Percentiles rank a stretch among this genome's conserved stretches.
Conservation (phyloP, 495 filamentous ascomycete genomes). For the Annulohypoxylon stygium region DNA sequence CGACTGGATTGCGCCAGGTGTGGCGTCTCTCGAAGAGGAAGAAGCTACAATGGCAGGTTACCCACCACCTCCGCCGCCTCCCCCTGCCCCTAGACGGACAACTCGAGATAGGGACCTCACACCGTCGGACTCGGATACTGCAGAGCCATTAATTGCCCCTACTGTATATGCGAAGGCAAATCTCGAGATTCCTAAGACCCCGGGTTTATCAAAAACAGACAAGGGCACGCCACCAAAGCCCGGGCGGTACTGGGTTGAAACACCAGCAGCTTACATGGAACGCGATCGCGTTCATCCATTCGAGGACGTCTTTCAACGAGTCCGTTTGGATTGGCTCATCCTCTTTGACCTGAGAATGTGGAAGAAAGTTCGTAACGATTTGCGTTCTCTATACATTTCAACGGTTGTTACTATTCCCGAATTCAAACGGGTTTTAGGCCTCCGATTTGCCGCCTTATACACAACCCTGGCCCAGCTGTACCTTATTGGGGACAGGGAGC, state of each 20-base stretch:
- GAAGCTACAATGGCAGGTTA: constrained; percentile 79
- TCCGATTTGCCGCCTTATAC: constrained; percentile 93
- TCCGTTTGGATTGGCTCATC: constrained; percentile 94
- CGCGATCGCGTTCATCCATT: constrained; percentile 72
- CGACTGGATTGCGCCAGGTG: constrained; percentile 55
- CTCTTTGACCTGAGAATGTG: constrained; percentile 96
- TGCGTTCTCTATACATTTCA: constrained; percentile 94
- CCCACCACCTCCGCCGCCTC: constrained; percentile 74
- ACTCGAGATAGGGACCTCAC: constrained; percentile 67
- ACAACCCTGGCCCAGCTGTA: constrained; percentile 94
- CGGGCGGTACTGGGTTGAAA: constrained; percentile 88
- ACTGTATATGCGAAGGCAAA: constrained; percentile 66
- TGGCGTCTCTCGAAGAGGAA: constrained; percentile 65
- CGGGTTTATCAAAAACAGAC: constrained; percentile 54
- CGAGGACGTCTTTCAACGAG: constrained; percentile 87
- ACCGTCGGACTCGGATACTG: constrained; percentile 70
- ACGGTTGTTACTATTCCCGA: constrained; percentile 94
- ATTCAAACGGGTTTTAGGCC: constrained; percentile 95
- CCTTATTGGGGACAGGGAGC: constrained; percentile 94
- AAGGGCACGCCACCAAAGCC: constrained; percentile 59
- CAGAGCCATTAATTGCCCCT: constrained; percentile 69
- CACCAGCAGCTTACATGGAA: constrained; percentile 72
- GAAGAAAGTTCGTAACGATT: constrained; percentile 92
- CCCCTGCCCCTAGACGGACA: constrained; percentile 52
- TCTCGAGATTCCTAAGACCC: constrained; percentile 70